Evolutionary conservation across 1,284 basidiomycete species (phyloP).

Genomic region (Dichomitus squalens): DNA sequence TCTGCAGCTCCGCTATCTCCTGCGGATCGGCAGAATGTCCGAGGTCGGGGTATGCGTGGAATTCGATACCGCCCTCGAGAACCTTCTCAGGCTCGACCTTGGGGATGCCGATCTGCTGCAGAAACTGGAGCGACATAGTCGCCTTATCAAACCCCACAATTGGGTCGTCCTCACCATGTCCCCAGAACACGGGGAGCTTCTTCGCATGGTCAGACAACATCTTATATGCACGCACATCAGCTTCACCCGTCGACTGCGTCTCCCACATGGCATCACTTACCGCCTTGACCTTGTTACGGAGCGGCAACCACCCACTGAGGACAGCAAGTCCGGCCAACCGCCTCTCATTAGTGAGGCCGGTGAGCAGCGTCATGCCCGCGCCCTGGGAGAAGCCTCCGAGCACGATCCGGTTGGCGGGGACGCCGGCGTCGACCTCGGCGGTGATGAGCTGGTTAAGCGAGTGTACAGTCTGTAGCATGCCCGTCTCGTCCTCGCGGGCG

Average conservation of each 20-base stretch:
- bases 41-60: slow-evolving; percentile 61
- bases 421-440: slow-evolving; percentile 73
- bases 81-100: slow-evolving; percentile 28
- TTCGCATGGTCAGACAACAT: slow-evolving; percentile 58
- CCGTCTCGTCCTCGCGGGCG: slow-evolving; percentile 67
- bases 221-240: slow-evolving; percentile 36
- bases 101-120: slow-evolving; percentile 52
- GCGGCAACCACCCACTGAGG: slow-evolving; percentile 79
- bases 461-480: slow-evolving; percentile 68
- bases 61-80: slow-evolving; percentile 36
- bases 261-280: slow-evolving; percentile 43
- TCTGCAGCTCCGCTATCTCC: slow-evolving; percentile 68
- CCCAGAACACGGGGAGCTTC: slow-evolving; percentile 84
- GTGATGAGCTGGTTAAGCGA: slow-evolving; percentile 72
- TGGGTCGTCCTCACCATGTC: slow-evolving; percentile 80
- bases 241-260: not conserved
- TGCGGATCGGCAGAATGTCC: slow-evolving; percentile 62
- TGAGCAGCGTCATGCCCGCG: slow-evolving; percentile 75
- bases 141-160: slow-evolving; percentile 62
- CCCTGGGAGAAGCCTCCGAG: slow-evolving; percentile 92
- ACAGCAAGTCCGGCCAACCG: slow-evolving; percentile 75
- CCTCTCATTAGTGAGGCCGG: slow-evolving; percentile 67
- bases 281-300: slow-evolving; percentile 63
- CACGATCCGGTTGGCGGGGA: slow-evolving; percentile 67
- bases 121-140: slow-evolving; percentile 52